These are phyloP conservation scores for Solanum pinnatisectum DNA, from an alignment of 257 asterid species.

Conservation along the genomic window DNA sequence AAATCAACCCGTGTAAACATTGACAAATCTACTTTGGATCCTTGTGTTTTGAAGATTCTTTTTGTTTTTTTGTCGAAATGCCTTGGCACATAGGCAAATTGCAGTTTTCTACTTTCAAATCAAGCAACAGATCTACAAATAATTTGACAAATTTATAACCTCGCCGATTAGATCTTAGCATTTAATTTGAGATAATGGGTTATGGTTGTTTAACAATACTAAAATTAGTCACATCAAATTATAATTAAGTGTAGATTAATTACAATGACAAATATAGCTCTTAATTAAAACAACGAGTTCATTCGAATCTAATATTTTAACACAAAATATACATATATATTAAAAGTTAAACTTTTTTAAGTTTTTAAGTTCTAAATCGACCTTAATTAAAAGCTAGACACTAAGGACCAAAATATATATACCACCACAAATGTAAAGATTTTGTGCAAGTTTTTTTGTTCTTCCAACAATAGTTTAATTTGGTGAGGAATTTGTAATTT, in stretches of 20 bases:
- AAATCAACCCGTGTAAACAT: not conserved
- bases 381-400: not conserved
- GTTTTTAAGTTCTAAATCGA: not conserved
- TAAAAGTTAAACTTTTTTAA: not conserved
- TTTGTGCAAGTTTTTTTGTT: not conserved
- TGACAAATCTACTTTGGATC: not conserved
- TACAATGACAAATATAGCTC: not conserved
- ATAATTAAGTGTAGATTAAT: not conserved
- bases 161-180: not conserved
- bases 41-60: not conserved
- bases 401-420: not conserved
- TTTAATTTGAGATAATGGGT: not conserved
- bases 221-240: not conserved
- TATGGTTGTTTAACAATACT: not conserved
- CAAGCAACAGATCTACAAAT: not conserved
- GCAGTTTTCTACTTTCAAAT: not conserved
- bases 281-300: not conserved
- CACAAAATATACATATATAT: not conserved
- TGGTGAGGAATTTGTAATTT: not conserved
- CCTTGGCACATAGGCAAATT: not conserved
- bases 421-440: not conserved
- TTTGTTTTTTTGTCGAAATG: not conserved
- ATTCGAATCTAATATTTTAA: not conserved
- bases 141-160: not conserved
- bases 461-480: not conserved